phyloP scores from a whole-genome alignment of 257 asterid species.

The Scutellaria baicalensis region DNA sequence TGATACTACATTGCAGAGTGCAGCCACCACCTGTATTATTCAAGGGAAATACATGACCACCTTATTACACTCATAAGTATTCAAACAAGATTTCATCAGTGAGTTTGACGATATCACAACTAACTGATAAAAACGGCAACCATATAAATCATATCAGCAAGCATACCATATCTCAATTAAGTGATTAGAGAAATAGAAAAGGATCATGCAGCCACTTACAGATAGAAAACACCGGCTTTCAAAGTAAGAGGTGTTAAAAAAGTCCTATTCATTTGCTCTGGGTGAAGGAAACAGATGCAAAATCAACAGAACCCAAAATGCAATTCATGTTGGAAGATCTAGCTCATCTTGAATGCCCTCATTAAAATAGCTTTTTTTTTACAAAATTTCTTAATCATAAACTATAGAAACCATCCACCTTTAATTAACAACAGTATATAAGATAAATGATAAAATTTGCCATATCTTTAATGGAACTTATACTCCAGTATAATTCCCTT shows the following conservation, averaged over 20 bases:
- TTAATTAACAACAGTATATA: background rate
- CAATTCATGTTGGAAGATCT: background rate
- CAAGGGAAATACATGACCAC: background rate
- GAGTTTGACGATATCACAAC: background rate
- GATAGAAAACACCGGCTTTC: background rate
- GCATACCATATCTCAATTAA: background rate
- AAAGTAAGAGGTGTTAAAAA: background rate
- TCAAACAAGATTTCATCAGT: slow-evolving; percentile 4
- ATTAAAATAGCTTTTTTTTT: background rate
- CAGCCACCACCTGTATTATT: slow-evolving; percentile 79
- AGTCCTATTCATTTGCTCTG: background rate
- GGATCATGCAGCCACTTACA: background rate
- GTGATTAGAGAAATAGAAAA: background rate
- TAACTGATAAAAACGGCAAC: background rate
- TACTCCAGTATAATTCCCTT: background rate
- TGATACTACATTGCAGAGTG: slow-evolving; percentile 89
- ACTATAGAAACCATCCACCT: background rate
- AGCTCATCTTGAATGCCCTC: background rate
- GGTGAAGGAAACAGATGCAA: background rate
- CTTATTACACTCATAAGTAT: background rate
- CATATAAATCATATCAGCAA: background rate
- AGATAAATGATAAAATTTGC: background rate
- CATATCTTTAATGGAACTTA: background rate
- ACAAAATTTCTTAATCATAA: background rate
- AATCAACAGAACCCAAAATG: background rate